These are phyloP conservation scores for Aulographum hederae DNA, from an alignment of 2,329 filamentous ascomycete genomes.

Conservation along the genomic window DNA sequence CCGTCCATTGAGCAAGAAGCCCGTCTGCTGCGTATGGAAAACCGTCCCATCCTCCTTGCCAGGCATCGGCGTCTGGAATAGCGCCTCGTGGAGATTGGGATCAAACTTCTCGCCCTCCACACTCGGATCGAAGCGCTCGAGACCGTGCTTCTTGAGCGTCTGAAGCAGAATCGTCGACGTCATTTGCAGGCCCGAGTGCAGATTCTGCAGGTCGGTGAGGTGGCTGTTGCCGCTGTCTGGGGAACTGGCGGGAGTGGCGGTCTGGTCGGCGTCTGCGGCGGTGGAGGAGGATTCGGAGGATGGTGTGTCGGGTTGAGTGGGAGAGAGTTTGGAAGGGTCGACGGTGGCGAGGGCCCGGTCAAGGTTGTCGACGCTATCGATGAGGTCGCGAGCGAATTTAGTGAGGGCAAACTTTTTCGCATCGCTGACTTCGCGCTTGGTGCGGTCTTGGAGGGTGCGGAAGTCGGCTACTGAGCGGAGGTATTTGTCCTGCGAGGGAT, in stretches of 20 bases:
- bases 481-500: conserved; percentile 78
- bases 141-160: conserved; percentile 83
- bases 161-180: conserved; percentile 75
- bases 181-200: conserved; percentile 89
- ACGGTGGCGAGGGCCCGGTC: conserved; percentile 79
- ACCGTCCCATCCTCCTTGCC: conserved; percentile 82
- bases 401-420: conserved; percentile 90
- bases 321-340: conserved; percentile 50
- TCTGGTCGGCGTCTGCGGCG: neutral
- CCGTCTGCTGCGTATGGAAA: conserved; percentile 88
- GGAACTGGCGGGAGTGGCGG: conserved; percentile 20
- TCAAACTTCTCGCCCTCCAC: conserved; percentile 70
- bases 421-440: conserved; percentile 69
- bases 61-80: conserved; percentile 75
- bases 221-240: conserved; percentile 26
- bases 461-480: conserved; percentile 89
- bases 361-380: conserved; percentile 92
- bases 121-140: conserved; percentile 70
- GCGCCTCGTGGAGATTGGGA: conserved; percentile 91
- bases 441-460: conserved; percentile 93
- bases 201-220: conserved; percentile 57
- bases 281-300: too few species aligned
- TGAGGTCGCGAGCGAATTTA: conserved; percentile 80
- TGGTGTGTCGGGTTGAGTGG: too few species aligned
- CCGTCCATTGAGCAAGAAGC: conserved; percentile 82